Evolutionary conservation across 2,329 filamentous ascomycete genomes (phyloP).

Genomic region (Incumbomyces delicatus): DNA sequence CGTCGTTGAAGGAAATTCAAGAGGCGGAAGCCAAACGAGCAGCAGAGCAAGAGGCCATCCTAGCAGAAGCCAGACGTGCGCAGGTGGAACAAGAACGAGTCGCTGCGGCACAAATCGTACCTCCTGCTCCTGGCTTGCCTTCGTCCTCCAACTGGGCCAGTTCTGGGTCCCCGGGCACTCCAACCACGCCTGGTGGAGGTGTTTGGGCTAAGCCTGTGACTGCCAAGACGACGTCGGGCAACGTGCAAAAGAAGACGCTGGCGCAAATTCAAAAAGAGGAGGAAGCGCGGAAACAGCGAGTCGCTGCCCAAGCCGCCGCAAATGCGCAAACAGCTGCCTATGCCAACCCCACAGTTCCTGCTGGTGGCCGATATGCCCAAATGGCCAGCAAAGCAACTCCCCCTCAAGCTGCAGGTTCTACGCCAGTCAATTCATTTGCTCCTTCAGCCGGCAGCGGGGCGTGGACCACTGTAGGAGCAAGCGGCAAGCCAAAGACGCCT

Average conservation of each 20-base stretch:
- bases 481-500: slow-evolving; percentile 78
- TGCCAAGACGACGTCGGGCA: slow-evolving; percentile 30
- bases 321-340: slow-evolving; percentile 34
- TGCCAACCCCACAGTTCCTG: slow-evolving; percentile 33
- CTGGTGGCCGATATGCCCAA: slow-evolving; percentile 86
- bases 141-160: slow-evolving; percentile 85
- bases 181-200: slow-evolving; percentile 34
- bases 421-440: slow-evolving; percentile 24
- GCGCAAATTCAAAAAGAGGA: slow-evolving; percentile 97
- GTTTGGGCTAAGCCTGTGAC: slow-evolving; percentile 42
- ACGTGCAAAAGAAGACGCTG: slow-evolving; percentile 68
- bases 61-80: slow-evolving; percentile 62
- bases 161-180: slow-evolving; percentile 56
- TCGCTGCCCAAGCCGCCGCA: slow-evolving; percentile 40
- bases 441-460: slow-evolving; percentile 44
- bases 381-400: slow-evolving; percentile 68
- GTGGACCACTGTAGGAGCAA: slow-evolving; percentile 92
- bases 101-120: slow-evolving; percentile 48
- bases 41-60: slow-evolving; percentile 75
- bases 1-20: slow-evolving; percentile 92
- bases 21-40: slow-evolving; percentile 89
- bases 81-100: slow-evolving; percentile 65
- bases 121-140: slow-evolving; percentile 69
- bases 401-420: slow-evolving; percentile 22
- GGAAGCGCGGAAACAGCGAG: slow-evolving; percentile 75